Evolutionary conservation across 345 rosid genomes (phyloP).

Genomic region (Salix dunnii): DNA sequence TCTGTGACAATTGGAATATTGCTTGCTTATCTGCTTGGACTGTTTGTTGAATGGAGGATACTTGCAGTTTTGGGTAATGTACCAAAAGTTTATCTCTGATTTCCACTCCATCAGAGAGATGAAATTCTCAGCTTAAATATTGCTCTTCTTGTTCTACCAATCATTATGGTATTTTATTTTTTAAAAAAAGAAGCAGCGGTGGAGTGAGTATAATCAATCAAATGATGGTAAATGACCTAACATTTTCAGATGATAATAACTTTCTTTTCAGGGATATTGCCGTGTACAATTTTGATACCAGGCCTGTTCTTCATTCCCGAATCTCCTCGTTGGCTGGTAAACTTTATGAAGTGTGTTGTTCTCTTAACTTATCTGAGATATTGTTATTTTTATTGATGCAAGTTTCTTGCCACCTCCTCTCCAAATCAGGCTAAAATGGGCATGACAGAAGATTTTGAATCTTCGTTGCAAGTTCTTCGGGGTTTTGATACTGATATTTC

Average conservation of each 20-base stretch:
- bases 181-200: not conserved
- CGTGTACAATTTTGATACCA: slow-evolving; percentile 79
- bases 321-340: slow-evolving; percentile 99
- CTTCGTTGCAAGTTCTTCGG: slow-evolving; percentile 95
- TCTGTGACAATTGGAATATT: slow-evolving; percentile 93
- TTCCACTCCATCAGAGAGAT: not conserved
- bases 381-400: slow-evolving; percentile 11
- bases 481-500: slow-evolving; percentile 96
- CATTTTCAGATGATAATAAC: slow-evolving; percentile 2
- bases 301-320: slow-evolving; percentile 97
- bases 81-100: slow-evolving; percentile 6
- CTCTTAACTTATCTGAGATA: slow-evolving; percentile 2
- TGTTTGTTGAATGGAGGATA: slow-evolving; percentile 86
- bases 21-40: slow-evolving; percentile 90
- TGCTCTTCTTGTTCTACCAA: no score
- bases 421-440: slow-evolving; percentile 89
- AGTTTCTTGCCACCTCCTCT: slow-evolving; percentile 15
- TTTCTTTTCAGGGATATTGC: slow-evolving; percentile 66
- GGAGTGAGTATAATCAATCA: not conserved
- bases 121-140: not conserved
- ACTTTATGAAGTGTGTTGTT: slow-evolving; percentile 14
- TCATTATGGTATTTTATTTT: no score
- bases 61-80: slow-evolving; percentile 86
- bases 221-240: not conserved
- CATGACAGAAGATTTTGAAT: slow-evolving; percentile 93